phyloP scores from a whole-genome alignment of 805 yeast species.

The Yarrowia sp. region DNA sequence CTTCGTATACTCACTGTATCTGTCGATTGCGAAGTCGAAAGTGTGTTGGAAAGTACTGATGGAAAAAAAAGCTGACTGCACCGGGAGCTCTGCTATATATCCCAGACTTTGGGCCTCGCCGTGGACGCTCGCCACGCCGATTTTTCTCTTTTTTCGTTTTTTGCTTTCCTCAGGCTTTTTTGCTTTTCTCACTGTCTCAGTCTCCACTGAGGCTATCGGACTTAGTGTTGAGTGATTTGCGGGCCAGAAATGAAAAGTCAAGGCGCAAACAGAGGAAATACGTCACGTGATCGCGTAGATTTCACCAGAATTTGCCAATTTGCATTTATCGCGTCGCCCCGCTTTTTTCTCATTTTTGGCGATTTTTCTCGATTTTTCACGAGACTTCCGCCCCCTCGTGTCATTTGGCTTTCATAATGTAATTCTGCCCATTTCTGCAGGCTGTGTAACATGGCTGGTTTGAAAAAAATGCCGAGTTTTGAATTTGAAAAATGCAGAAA shows the following conservation, averaged over 20 bases:
- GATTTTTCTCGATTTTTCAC: background rate
- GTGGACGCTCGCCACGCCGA: background rate
- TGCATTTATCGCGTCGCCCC: background rate
- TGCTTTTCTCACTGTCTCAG: background rate
- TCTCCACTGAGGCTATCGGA: constrained; percentile 8
- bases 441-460: background rate
- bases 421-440: background rate
- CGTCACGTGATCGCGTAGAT: too few species aligned
- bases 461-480: background rate
- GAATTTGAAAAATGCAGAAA: background rate
- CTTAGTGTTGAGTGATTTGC: constrained; percentile 1
- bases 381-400: background rate
- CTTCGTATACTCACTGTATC: background rate
- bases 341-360: background rate
- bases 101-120: too few species aligned
- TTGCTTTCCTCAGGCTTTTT: background rate
- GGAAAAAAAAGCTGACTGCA: background rate
- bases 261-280: too few species aligned
- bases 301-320: too few species aligned
- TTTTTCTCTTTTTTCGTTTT: background rate
- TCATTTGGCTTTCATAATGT: background rate
- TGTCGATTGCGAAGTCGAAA: constrained; percentile 5
- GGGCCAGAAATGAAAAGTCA: background rate
- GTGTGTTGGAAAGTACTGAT: background rate
- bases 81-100: background rate